Evolutionary conservation across 345 rosid species (phyloP).

Genomic region (Syzygium oleosum): DNA sequence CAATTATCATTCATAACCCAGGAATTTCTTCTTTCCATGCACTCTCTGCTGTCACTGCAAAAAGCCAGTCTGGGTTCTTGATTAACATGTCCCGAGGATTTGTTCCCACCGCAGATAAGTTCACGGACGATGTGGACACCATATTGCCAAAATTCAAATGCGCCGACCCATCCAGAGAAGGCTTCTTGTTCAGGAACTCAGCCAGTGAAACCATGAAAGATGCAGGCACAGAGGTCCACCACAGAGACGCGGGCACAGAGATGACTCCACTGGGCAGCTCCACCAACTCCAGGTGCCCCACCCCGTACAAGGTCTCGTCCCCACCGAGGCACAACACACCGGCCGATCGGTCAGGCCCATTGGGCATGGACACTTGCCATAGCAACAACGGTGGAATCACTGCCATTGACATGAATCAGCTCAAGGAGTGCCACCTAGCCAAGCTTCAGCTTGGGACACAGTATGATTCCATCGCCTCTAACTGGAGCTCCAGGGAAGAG

Average conservation of each 20-base stretch:
- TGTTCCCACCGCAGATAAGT: conserved; percentile 48
- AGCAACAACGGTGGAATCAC: conserved; percentile 4
- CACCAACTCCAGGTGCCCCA: conserved; percentile 71
- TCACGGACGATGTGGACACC: conserved; percentile 55
- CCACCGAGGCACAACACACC: conserved; percentile 96
- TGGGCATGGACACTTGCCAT: conserved; percentile 25
- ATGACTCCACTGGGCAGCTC: conserved; percentile 91
- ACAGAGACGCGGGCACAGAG: conserved; percentile 80
- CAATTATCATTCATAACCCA: neutral
- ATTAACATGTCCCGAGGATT: neutral
- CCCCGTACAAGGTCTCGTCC: conserved; percentile 60
- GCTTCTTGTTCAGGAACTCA: conserved; percentile 62
- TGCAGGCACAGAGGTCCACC: conserved; percentile 37
- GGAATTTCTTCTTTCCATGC: neutral
- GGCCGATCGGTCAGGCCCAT: conserved; percentile 75
- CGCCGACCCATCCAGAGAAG: conserved; percentile 60
- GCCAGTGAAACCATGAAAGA: conserved; percentile 34
- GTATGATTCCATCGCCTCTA: neutral
- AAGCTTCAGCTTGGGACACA: conserved; percentile 18
- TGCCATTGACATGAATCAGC: conserved; percentile 50
- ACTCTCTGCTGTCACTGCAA: neutral
- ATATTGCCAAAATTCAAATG: conserved; percentile 40
- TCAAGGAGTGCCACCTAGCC: conserved; percentile 57
- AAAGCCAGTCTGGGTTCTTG: neutral
- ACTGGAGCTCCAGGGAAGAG: conserved; percentile 2